These are phyloP conservation scores for Teratosphaeria destructans DNA, from an alignment of 2,329 filamentous ascomycete species.

Conservation along the genomic window DNA sequence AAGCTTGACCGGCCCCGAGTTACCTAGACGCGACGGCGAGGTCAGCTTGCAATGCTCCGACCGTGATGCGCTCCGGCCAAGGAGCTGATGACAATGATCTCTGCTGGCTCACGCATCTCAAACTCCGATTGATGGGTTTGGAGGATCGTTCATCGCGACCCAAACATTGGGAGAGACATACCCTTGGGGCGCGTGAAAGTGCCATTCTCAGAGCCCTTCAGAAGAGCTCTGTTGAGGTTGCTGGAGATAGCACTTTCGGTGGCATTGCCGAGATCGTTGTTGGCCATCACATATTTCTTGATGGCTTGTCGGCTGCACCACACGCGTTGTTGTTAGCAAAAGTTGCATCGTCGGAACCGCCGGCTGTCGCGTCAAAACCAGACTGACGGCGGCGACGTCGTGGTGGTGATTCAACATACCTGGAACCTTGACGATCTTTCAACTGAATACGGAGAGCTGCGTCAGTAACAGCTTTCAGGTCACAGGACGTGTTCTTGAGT, in stretches of 20 bases:
- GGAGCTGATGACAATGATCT: neutral
- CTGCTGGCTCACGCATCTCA: neutral
- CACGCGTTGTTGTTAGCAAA: constrained; percentile 17
- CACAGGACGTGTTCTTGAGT: neutral
- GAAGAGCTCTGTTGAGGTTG: constrained; percentile 79
- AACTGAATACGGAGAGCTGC: constrained; percentile 42
- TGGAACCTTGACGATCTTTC: constrained; percentile 60
- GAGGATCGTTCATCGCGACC: constrained; percentile 6
- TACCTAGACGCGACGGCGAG: constrained; percentile 40
- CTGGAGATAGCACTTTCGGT: constrained; percentile 52
- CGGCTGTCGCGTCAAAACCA: constrained; percentile 2
- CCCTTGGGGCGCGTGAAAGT: constrained; percentile 87
- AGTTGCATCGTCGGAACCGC: neutral
- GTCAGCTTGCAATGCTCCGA: constrained; percentile 11
- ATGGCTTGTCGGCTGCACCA: constrained; percentile 54
- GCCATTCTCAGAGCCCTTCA: constrained; percentile 73
- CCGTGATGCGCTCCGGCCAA: neutral
- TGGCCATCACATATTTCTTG: constrained; percentile 64
- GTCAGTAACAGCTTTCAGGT: constrained; percentile 35
- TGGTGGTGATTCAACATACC: constrained; percentile 41
- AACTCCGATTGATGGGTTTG: constrained; percentile 5
- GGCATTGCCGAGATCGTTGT: constrained; percentile 52
- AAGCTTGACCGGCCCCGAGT: constrained; percentile 86
- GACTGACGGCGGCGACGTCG: constrained; percentile 17
- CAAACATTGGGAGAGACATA: constrained; percentile 36